phyloP scores from a whole-genome alignment of 352 stramenopile species.

The Phytophthora pseudosyringae region DNA sequence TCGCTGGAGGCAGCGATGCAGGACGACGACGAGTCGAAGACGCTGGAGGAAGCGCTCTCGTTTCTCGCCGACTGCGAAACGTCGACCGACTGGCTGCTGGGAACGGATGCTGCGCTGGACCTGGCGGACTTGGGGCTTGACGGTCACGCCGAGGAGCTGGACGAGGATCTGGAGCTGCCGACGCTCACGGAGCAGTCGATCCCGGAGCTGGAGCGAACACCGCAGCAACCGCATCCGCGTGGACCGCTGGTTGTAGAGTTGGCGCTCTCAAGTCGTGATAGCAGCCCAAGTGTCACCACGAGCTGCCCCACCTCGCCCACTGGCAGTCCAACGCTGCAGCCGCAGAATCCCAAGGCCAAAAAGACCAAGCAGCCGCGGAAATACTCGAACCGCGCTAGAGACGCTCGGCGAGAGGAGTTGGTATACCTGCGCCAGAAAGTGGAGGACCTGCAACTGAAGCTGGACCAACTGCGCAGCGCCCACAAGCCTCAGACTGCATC shows the following conservation, averaged over 20 bases:
- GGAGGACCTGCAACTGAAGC: constrained; percentile 40
- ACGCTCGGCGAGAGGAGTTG: constrained; percentile 41
- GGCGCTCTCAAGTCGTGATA: background rate
- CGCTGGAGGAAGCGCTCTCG: constrained; percentile 48
- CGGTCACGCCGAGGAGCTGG: constrained; percentile 1
- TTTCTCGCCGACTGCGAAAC: constrained; percentile 50
- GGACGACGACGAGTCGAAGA: constrained; percentile 24
- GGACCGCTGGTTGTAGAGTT: background rate
- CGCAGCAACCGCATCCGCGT: background rate
- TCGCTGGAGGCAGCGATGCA: constrained; percentile 16
- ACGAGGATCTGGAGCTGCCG: constrained; percentile 29
- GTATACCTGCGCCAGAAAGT: constrained; percentile 49
- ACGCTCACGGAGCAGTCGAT: constrained; percentile 34
- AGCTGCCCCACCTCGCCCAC: constrained; percentile 14
- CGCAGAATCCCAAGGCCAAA: constrained; percentile 21
- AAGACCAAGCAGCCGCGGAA: constrained; percentile 31
- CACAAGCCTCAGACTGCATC: constrained; percentile 34
- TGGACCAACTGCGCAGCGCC: constrained; percentile 32
- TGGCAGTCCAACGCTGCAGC: constrained; percentile 9
- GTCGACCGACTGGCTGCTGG: constrained; percentile 41
- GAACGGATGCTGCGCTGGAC: constrained; percentile 21
- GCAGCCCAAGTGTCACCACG: background rate
- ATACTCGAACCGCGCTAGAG: constrained; percentile 42
- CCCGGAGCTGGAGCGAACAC: background rate
- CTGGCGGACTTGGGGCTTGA: constrained; percentile 15